Evolutionary conservation across 1,139 yeast genomes (phyloP), one percentile per base, ranked within the genome.

Genomic region (Scheffersomyces cryptocercus): DNA sequence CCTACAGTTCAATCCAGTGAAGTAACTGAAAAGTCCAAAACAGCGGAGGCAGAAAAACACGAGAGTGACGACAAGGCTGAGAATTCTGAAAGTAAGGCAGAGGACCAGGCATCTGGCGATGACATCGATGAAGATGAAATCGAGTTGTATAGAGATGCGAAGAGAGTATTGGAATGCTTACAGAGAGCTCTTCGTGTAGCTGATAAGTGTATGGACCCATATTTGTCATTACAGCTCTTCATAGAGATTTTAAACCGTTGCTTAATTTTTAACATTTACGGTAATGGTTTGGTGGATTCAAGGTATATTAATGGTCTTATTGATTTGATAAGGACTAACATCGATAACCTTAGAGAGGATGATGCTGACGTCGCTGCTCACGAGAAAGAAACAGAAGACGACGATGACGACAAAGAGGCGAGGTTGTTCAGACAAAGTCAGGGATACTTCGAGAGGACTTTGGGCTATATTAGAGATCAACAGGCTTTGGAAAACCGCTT

Each of bases 221-320:
- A 81, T 49, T 85, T 83, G 11, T 84, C 91, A 31, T 73, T 87
- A 39, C 91, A 88, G 62, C 71, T 93, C 45, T 91, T 93, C 69
- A 84, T 93, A 40, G 98, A 93, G 66, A 88, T 93, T 20, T 73
- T 93, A 51, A 89, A 89, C 67, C 79, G 91, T 47, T 89, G 96
- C 53, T 66, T 91, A 34, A 87, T 89, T 55, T 93, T 85, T 64
- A 85, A 86, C 62, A 84, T 88, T 49, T 93, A 88, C 53, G 97
- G 95, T 5, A 87, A 85, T 51, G 79, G 77, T 35, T 75, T 82
- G 42, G 81, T 89, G 39, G 87, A 88, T 37, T 75, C 82, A 32
- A 79, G 82, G 55, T 89, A 89, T 58, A 82, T 91, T 55, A 89
- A 87, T 57, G 96, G 97, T 6, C 70, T 93, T 49, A 85, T 93